A percentile compares a stretch with the other conserved stretches of the same genome.
phyloP scores from a whole-genome alignment of 2,329 filamentous ascomycete species.

The Microthyrium microscopicum region DNA sequence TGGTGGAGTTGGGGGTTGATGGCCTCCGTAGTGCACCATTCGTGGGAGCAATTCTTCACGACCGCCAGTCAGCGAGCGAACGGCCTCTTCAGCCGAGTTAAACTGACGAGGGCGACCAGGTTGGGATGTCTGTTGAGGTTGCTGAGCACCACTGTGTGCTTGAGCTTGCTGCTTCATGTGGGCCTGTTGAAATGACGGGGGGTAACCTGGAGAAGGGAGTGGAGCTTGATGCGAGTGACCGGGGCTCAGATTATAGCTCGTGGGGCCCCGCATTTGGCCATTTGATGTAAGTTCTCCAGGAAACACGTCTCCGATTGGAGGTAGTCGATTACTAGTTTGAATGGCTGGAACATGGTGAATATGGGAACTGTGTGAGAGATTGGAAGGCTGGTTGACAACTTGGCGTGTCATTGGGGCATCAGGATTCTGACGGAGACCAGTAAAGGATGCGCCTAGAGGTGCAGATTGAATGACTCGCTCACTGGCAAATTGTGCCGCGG shows the following conservation, averaged over 20 bases:
- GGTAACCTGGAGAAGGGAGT: slow-evolving; percentile 62
- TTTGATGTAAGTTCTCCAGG: slow-evolving; percentile 15
- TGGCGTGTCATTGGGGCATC: slow-evolving; percentile 36
- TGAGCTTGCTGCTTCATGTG: slow-evolving; percentile 29
- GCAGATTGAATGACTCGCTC: slow-evolving; percentile 96
- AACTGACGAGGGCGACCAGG: slow-evolving; percentile 63
- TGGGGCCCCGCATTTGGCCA: slow-evolving; percentile 14
- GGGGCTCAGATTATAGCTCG: slow-evolving; percentile 40
- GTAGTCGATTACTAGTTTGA: slow-evolving; percentile 81
- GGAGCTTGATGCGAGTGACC: slow-evolving; percentile 49
- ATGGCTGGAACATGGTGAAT: slow-evolving; percentile 79
- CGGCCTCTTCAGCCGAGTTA: slow-evolving; percentile 88
- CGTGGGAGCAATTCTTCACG: slow-evolving; percentile 82
- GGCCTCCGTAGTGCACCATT: slow-evolving; percentile 86
- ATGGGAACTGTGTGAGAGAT: slow-evolving; percentile 68
- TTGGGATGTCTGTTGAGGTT: slow-evolving; percentile 31
- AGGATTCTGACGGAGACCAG: slow-evolving; percentile 47
- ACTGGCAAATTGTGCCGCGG: slow-evolving; percentile 78
- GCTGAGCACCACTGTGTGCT: slow-evolving; percentile 9
- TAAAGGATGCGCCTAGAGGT: slow-evolving; percentile 87
- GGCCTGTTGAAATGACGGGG: slow-evolving; percentile 29
- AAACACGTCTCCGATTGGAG: slow-evolving; percentile 90
- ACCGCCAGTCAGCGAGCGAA: slow-evolving; percentile 79
- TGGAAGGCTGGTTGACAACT: slow-evolving; percentile 65
- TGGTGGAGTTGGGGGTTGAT: slow-evolving; percentile 83